Evolutionary conservation across 2,329 filamentous ascomycete species (phyloP).

Genomic region (Chrysoporthe cubensis): DNA sequence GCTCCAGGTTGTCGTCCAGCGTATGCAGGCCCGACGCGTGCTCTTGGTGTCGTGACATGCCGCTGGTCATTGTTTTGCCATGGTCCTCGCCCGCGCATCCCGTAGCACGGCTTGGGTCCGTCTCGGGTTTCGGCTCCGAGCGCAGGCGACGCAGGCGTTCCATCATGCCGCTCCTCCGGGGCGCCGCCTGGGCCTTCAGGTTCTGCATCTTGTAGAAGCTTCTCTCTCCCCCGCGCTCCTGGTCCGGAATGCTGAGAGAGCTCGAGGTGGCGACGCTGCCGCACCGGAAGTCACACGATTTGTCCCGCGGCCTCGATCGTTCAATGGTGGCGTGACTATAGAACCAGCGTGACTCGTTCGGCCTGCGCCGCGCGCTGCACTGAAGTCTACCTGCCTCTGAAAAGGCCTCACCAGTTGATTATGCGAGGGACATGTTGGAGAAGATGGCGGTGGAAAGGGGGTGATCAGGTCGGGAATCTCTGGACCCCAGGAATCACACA

Average conservation of each 20-base stretch:
- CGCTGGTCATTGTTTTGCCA: neutral
- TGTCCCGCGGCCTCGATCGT: neutral
- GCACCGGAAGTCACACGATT: too few relatives aligned
- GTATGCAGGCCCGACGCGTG: slow-evolving; percentile 14
- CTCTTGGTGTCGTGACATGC: too few relatives aligned
- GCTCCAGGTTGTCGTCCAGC: slow-evolving; percentile 21
- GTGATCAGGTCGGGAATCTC: neutral
- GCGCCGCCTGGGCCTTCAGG: neutral
- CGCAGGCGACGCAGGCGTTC: slow-evolving; percentile 25
- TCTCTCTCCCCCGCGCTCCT: too few relatives aligned
- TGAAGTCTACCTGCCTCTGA: neutral
- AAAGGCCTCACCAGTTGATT: neutral
- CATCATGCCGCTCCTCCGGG: slow-evolving; percentile 24
- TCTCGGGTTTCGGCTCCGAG: slow-evolving; percentile 1
- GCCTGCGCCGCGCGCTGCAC: neutral
- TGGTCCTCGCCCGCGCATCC: slow-evolving; percentile 7
- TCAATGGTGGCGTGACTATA: neutral
- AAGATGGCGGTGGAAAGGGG: slow-evolving; percentile 1
- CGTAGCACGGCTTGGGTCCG: neutral
- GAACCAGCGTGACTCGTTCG: neutral
- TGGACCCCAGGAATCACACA: neutral
- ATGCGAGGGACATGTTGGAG: slow-evolving; percentile 1
- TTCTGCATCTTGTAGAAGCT: neutral
- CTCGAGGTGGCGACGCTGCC: too few relatives aligned
- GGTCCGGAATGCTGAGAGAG: too few relatives aligned